Evolutionary conservation across 1,139 yeast species (phyloP).

Genomic region (Kluyveromyces marxianus): DNA sequence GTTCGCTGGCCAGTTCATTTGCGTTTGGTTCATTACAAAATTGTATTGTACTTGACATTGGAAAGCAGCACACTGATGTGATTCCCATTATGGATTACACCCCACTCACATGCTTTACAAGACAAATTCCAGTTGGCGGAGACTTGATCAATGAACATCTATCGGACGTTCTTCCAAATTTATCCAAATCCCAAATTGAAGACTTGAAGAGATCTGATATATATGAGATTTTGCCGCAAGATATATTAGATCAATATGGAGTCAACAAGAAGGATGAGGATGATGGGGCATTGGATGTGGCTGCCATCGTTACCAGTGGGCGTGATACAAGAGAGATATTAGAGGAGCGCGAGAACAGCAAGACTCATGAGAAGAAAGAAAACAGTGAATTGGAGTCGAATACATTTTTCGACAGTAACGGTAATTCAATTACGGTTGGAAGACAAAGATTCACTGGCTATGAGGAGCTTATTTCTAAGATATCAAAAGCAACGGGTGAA

Average conservation of each 20-base stretch:
- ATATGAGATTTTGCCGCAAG: slow-evolving; percentile 69
- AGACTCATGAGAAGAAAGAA: slow-evolving; percentile 34
- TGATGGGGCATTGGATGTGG: slow-evolving; percentile 80
- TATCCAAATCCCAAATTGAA: slow-evolving; percentile 55
- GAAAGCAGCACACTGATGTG: slow-evolving; percentile 66
- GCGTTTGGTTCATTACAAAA: slow-evolving; percentile 59
- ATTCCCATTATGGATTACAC: slow-evolving; percentile 72
- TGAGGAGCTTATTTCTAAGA: slow-evolving; percentile 44
- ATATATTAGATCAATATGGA: slow-evolving; percentile 49
- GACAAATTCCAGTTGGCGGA: slow-evolving; percentile 55
- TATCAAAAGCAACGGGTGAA: slow-evolving; percentile 49
- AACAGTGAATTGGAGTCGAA: slow-evolving; percentile 62
- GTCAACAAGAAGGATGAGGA: slow-evolving; percentile 49
- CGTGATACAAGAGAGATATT: slow-evolving; percentile 55
- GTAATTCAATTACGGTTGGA: slow-evolving; percentile 57
- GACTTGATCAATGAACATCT: slow-evolving; percentile 49
- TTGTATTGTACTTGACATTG: slow-evolving; percentile 74
- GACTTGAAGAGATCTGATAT: slow-evolving; percentile 66
- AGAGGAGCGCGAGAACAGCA: slow-evolving; percentile 45
- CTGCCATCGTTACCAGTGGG: slow-evolving; percentile 77
- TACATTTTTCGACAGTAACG: slow-evolving; percentile 52
- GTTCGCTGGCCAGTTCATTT: slow-evolving; percentile 63
- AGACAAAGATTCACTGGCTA: slow-evolving; percentile 83
- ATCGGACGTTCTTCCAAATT: slow-evolving; percentile 47
- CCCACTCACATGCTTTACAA: slow-evolving; percentile 47